phyloP scores from a whole-genome alignment of 371 early-diverging fungal genomes.

The Globomyces sp. region DNA sequence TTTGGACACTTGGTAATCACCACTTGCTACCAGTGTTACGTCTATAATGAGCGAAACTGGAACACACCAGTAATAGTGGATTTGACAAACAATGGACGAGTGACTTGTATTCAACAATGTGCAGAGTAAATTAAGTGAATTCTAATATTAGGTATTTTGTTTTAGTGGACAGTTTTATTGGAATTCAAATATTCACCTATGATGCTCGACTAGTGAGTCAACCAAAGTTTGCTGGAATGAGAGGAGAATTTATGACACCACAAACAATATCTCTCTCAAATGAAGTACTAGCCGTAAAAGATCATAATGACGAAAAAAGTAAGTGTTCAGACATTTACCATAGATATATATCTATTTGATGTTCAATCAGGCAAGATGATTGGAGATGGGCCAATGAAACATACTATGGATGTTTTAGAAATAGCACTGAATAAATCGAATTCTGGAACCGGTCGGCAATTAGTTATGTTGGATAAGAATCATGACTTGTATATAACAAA shows the following conservation, averaged over 20 bases:
- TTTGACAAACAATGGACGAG: constrained; percentile 47
- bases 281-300: constrained; percentile 46
- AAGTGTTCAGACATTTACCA: background rate
- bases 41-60: constrained; percentile 52
- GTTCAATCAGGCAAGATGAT: constrained; percentile 40
- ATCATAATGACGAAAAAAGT: constrained; percentile 51
- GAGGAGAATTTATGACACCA: constrained; percentile 50
- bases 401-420: constrained; percentile 38
- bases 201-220: constrained; percentile 45
- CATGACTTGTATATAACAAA: constrained; percentile 47
- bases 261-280: constrained; percentile 41
- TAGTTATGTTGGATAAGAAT: constrained; percentile 53
- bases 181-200: constrained; percentile 51
- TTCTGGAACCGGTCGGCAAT: constrained; percentile 37
- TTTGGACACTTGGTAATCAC: constrained; percentile 48
- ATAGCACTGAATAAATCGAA: constrained; percentile 42
- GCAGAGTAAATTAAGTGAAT: constrained; percentile 27
- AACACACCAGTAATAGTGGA: constrained; percentile 55
- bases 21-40: constrained; percentile 49
- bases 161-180: constrained; percentile 47
- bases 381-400: constrained; percentile 38
- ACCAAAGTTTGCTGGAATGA: constrained; percentile 50
- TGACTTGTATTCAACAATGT: constrained; percentile 52
- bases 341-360: constrained; percentile 51
- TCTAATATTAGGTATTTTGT: constrained; percentile 25